Evolutionary conservation across 441 rosid species (phyloP), one percentile per base, ranked within the genome.

Genomic region (Jatropha podagrica): DNA sequence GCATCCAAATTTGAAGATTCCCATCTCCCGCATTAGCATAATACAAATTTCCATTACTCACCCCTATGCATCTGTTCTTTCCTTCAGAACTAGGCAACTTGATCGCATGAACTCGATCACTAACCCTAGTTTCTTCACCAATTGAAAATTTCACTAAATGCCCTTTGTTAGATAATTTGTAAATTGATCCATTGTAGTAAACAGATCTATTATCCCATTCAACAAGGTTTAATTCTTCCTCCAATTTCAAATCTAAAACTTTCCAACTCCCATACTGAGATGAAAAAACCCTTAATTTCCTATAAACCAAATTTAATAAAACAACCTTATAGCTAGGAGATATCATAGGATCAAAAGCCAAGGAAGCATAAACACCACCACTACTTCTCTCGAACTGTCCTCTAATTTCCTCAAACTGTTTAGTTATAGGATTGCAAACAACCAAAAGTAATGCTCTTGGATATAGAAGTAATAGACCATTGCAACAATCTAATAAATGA

Each of bases 141-240:
- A 41, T n/a, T 1, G 32, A 65, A 42, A 65, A 65, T 65, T 65
- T 65, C 52, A 65, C 52, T 23, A 64, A 7, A 42, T 42, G 1
- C 20, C 69, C 51, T 1, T 1, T 18, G 0, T 37, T 12, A 15
- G 26, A 18, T 11, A 42, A 41, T 41, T 41, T 65, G 44, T 38
- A 64, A 64, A 64, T 17, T 64, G 68, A 20, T 27, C 63, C 63
- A 59, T 59, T 59, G 63, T 26, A 59, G 38, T 59, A 59, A 59
- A 26, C 4, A 8, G 26, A 17, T 37, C 4, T 1, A 0, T 13
- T 38, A 64, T 64, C 12, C 48, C 48, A 64, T 13, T 4, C 3
- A 15, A 7, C 12, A 7, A 0, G 0, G 17, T 0, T 3, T 40
- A 40, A 63, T 17, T 5, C 67, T 6, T 63, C 67, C 37, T 18